Conservation (phyloP, 2,329 filamentous ascomycete genomes). For the Hypocrella siamensis region DNA sequence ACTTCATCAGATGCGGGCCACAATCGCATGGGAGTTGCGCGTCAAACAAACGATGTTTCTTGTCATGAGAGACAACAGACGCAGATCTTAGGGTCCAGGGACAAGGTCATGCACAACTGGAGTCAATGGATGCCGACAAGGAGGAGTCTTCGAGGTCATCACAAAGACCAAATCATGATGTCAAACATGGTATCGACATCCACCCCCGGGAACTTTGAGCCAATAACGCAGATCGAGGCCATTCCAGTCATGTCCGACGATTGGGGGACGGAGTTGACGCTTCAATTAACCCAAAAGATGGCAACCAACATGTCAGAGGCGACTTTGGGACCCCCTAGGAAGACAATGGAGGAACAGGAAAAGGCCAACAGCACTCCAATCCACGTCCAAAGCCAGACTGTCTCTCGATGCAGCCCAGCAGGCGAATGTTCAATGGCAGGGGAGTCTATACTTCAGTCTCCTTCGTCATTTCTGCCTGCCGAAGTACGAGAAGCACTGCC, state of each 20-base stretch:
- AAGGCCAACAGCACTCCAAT: not conserved
- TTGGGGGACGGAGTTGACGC: not conserved
- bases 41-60: not conserved
- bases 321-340: not conserved
- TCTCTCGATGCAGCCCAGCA: not conserved
- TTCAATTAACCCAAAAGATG: not conserved
- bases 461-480: too few relatives aligned
- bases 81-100: not conserved
- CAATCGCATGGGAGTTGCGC: not conserved
- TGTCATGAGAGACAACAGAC: not conserved
- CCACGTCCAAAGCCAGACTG: not conserved
- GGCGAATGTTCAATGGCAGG: too few relatives aligned
- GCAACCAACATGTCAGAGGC: not conserved
- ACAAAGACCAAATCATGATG: not conserved
- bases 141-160: not conserved
- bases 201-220: not conserved
- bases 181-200: not conserved
- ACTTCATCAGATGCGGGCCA: not conserved
- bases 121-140: conserved; percentile 5
- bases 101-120: conserved; percentile 2
- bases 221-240: not conserved
- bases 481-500: too few relatives aligned
- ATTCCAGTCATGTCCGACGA: not conserved
- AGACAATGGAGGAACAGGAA: not conserved
- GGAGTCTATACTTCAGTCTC: too few relatives aligned